Evolutionary conservation across 2,329 filamentous ascomycete genomes (phyloP).

Genomic region (Elsinoe ampelina): DNA sequence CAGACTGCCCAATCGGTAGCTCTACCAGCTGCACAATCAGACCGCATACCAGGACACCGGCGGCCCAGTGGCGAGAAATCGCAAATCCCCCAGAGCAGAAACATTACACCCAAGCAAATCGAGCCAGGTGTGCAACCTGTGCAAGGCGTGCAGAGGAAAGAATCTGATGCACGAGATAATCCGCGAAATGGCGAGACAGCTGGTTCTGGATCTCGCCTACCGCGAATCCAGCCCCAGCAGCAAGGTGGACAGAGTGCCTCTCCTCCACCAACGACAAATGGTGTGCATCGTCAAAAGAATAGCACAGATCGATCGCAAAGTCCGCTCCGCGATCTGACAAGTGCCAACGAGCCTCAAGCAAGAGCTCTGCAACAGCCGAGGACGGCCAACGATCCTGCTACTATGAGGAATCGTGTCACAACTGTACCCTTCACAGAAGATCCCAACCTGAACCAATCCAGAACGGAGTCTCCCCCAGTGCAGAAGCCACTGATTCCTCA

Average conservation of each 20-base stretch:
- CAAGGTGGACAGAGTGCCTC: background rate
- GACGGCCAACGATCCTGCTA: background rate
- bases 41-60: constrained; percentile 24
- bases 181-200: constrained; percentile 31
- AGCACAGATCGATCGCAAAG: constrained; percentile 15
- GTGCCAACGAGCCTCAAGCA: background rate
- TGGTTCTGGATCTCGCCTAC: constrained; percentile 47
- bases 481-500: constrained; percentile 5
- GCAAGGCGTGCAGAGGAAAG: constrained; percentile 18
- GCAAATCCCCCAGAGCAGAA: constrained; percentile 18
- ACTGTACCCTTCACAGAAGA: constrained; percentile 6
- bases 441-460: background rate
- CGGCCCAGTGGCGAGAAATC: constrained; percentile 27
- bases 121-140: constrained; percentile 19
- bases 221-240: constrained; percentile 21
- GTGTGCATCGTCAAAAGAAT: constrained; percentile 14
- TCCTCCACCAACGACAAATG: background rate
- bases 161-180: constrained; percentile 19
- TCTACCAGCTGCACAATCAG: constrained; percentile 14
- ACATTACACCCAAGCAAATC: constrained; percentile 20
- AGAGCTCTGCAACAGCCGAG: background rate
- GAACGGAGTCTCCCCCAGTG: background rate
- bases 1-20: background rate
- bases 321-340: background rate
- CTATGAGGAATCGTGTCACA: constrained; percentile 7